These are phyloP conservation scores for Paramecium octaurelia DNA, from an alignment of 73 alveolate species.

Conservation along the genomic window DNA sequence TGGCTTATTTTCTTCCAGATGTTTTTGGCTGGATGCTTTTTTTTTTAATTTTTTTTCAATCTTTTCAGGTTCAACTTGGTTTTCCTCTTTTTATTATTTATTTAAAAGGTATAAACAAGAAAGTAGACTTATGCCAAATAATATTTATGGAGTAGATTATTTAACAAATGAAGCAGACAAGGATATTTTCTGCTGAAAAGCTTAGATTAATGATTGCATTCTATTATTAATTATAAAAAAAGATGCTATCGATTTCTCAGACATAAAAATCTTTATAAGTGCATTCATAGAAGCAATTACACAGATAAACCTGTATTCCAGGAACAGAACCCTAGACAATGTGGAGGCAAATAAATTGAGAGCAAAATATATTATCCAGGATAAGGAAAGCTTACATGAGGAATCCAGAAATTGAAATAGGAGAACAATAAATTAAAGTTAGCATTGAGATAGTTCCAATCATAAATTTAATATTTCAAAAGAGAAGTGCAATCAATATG, in stretches of 20 bases:
- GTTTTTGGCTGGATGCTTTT: background rate
- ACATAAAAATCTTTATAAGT: background rate
- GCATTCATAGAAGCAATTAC: background rate
- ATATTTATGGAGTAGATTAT: background rate
- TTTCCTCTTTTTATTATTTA: background rate
- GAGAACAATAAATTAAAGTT: background rate
- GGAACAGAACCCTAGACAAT: background rate
- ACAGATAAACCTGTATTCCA: background rate
- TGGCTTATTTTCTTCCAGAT: background rate
- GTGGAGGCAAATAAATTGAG: background rate
- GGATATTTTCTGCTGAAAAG: background rate
- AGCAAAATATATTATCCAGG: background rate
- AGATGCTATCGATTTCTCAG: background rate
- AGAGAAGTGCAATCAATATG: background rate
- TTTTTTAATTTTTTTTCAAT: background rate
- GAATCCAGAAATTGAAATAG: background rate
- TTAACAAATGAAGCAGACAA: background rate
- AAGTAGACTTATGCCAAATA: background rate
- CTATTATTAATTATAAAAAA: background rate
- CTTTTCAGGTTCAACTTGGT: background rate
- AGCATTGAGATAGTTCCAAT: background rate
- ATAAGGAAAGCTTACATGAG: background rate
- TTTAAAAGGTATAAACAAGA: conserved; percentile 10
- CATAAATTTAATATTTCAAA: background rate
- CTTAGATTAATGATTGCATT: background rate